phyloP scores from a whole-genome alignment of 345 rosid species.

The Conringia planisiliqua region DNA sequence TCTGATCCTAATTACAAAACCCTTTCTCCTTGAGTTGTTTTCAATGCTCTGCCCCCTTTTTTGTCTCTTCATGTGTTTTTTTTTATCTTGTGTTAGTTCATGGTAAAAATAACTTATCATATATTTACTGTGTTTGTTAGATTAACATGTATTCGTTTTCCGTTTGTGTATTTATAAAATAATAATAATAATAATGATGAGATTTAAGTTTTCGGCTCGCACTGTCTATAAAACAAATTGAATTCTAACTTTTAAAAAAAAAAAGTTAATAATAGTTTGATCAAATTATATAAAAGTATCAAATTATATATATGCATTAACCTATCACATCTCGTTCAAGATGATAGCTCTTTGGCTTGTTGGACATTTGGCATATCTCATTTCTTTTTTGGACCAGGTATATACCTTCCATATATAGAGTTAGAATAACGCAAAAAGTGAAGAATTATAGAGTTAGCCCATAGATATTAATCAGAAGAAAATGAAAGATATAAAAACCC shows the following conservation, averaged over 20 bases:
- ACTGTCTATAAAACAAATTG: background rate
- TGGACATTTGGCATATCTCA: background rate
- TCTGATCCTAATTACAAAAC: conserved; percentile 46
- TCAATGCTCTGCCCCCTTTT: background rate
- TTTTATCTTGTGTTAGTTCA: conserved; percentile 9
- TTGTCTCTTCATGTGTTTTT: background rate
- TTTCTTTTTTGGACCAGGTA: background rate
- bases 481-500: background rate
- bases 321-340: background rate
- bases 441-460: background rate
- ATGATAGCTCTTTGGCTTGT: background rate
- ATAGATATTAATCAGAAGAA: background rate
- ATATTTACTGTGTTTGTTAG: background rate
- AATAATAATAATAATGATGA: background rate
- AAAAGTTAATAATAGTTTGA: background rate
- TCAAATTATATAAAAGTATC: background rate
- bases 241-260: background rate
- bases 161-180: background rate
- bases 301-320: background rate
- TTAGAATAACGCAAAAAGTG: too few relatives aligned
- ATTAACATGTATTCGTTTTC: background rate
- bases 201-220: background rate
- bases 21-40: conserved; percentile 28
- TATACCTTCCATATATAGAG: background rate
- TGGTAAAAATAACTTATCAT: background rate